These are phyloP conservation scores for Ustilago nuda DNA, from an alignment of 1,284 basidiomycete species.

Conservation along the genomic window DNA sequence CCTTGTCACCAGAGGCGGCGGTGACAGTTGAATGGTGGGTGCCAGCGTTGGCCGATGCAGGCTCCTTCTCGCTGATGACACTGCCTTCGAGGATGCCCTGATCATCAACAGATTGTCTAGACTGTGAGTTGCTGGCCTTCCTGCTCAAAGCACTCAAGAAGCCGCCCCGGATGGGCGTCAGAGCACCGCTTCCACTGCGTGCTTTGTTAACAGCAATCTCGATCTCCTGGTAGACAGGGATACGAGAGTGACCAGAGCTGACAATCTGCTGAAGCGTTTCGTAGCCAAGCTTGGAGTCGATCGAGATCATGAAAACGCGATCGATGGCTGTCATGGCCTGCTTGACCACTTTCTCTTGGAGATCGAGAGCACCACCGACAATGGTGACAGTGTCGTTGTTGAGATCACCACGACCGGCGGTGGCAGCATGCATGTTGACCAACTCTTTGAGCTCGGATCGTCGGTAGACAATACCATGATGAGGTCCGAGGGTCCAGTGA, in stretches of 20 bases:
- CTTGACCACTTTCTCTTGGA: constrained; percentile 78
- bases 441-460: constrained; percentile 78
- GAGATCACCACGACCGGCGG: constrained; percentile 75
- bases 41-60: constrained; percentile 48
- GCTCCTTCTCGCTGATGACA: constrained; percentile 30
- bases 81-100: constrained; percentile 44
- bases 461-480: constrained; percentile 68
- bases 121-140: constrained; percentile 68
- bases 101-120: constrained; percentile 28
- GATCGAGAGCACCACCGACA: constrained; percentile 79
- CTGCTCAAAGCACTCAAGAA: constrained; percentile 44
- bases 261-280: constrained; percentile 80
- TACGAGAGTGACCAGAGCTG: constrained; percentile 79
- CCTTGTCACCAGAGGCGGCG: constrained; percentile 52
- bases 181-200: constrained; percentile 39
- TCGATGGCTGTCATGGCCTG: constrained; percentile 84
- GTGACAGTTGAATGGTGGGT: constrained; percentile 70
- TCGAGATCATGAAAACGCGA: constrained; percentile 79
- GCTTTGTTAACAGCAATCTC: constrained; percentile 65
- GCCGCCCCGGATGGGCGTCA: constrained; percentile 42
- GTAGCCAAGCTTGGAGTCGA: constrained; percentile 83
- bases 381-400: constrained; percentile 81
- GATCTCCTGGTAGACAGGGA: constrained; percentile 72
- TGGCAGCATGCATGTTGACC: constrained; percentile 78
- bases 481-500: constrained; percentile 67